Conservation (phyloP, 2,329 filamentous ascomycete genomes). For the Xylaria digitata region DNA sequence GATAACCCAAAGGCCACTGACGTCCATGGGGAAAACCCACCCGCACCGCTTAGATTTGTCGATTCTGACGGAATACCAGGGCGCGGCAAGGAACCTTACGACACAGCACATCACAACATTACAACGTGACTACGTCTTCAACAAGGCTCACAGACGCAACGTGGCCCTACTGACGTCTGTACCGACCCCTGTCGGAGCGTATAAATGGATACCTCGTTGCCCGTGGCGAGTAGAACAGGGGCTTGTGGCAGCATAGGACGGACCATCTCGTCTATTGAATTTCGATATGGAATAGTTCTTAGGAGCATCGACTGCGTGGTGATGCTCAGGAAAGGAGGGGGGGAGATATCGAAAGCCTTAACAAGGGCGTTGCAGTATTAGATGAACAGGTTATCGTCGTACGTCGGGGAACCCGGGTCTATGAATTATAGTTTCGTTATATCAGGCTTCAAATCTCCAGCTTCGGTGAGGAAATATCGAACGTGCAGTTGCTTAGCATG, state of each 20-base stretch:
- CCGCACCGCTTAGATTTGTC: slow-evolving; percentile 41
- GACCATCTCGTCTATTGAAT: slow-evolving; percentile 56
- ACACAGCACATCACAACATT: slow-evolving; percentile 58
- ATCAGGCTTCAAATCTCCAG: slow-evolving; percentile 1
- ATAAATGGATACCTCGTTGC: slow-evolving; percentile 55
- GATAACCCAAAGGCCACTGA: slow-evolving; percentile 64
- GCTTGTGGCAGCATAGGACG: slow-evolving; percentile 66
- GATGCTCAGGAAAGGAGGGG: slow-evolving; percentile 59
- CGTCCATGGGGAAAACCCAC: slow-evolving; percentile 62
- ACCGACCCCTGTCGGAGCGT: slow-evolving; percentile 60
- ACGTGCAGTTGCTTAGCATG: slow-evolving; percentile 63
- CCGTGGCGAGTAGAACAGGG: slow-evolving; percentile 58
- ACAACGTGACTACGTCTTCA: slow-evolving; percentile 60
- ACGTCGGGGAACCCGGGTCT: slow-evolving; percentile 67
- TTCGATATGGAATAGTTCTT: slow-evolving; percentile 1
- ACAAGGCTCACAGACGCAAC: slow-evolving; percentile 61
- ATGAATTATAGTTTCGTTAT: slow-evolving; percentile 54
- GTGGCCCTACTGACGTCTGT: slow-evolving; percentile 61
- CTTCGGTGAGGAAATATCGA: background rate
- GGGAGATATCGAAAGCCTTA: slow-evolving; percentile 58
- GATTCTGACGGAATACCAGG: slow-evolving; percentile 67
- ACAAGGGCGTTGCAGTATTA: slow-evolving; percentile 63
- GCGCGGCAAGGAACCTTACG: slow-evolving; percentile 63
- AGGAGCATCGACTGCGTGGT: background rate
- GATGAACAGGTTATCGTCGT: slow-evolving; percentile 62